Conservation (phyloP, 169 alveolate genomes). For the Plasmodium blacklocki region DNA sequence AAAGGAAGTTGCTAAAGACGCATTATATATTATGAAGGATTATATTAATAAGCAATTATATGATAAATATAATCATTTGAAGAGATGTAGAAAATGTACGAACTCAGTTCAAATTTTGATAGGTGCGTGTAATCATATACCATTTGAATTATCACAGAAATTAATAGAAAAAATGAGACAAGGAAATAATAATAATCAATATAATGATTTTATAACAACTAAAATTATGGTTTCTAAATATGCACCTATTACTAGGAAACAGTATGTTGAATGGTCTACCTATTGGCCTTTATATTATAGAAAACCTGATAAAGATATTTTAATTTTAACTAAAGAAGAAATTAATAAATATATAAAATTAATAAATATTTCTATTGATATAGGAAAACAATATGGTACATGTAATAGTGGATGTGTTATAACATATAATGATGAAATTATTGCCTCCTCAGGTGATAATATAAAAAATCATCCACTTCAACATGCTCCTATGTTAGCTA, state of each 20-base stretch:
- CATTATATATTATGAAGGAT: conserved; percentile 46
- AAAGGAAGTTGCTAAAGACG: conserved; percentile 35
- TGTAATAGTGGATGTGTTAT: conserved; percentile 85
- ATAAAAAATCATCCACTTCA: conserved; percentile 82
- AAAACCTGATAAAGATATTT: conserved; percentile 83
- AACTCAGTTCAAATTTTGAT: conserved; percentile 40
- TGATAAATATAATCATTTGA: conserved; percentile 54
- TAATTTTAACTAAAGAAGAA: conserved; percentile 77
- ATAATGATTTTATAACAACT: conserved; percentile 5
- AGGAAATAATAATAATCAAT: not conserved
- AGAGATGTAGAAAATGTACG: conserved; percentile 43
- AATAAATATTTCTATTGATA: conserved; percentile 33
- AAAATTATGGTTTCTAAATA: conserved; percentile 80
- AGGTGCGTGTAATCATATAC: conserved; percentile 32
- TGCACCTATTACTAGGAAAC: conserved; percentile 85
- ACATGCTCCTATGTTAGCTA: conserved; percentile 87
- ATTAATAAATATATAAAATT: conserved; percentile 29
- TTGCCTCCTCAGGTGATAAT: conserved; percentile 85
- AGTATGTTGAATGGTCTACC: conserved; percentile 81
- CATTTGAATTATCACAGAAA: conserved; percentile 14
- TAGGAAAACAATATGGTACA: conserved; percentile 60
- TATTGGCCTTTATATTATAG: conserved; percentile 87
- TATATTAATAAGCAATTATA: conserved; percentile 33
- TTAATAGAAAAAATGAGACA: conserved; percentile 21
- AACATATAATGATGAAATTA: conserved; percentile 81